phyloP scores from a whole-genome alignment of 345 rosid species.

The Stellera chamaejasme region DNA sequence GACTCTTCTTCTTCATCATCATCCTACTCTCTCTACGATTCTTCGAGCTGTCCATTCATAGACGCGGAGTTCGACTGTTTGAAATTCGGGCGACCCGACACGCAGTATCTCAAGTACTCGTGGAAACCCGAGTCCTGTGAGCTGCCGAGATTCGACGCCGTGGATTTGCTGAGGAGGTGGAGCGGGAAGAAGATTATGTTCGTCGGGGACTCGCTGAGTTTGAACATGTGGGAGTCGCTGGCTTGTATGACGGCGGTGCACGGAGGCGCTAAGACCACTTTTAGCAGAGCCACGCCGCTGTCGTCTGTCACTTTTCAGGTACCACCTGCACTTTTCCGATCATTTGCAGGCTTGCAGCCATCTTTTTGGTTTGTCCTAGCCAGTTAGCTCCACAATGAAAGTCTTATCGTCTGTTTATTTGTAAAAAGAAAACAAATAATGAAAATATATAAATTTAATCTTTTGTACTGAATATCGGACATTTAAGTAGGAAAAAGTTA shows the following conservation, averaged over 20 bases:
- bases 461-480: no score
- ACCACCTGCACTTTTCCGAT: slow-evolving; percentile 13
- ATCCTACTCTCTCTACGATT: slow-evolving; percentile 24
- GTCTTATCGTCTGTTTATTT: no score
- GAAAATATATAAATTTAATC: no score
- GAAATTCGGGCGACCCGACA: slow-evolving; percentile 41
- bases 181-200: slow-evolving; percentile 34
- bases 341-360: neutral
- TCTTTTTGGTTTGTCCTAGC: no score
- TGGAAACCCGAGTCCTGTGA: slow-evolving; percentile 42
- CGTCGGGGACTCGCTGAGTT: slow-evolving; percentile 39
- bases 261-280: no score
- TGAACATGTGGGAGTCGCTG: no score
- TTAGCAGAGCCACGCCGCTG: neutral
- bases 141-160: slow-evolving; percentile 18
- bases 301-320: slow-evolving; percentile 9
- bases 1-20: slow-evolving; percentile 5
- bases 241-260: no score
- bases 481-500: no score
- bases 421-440: no score
- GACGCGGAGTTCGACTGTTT: slow-evolving; percentile 30
- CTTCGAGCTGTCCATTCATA: slow-evolving; percentile 33
- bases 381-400: no score
- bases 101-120: slow-evolving; percentile 26
- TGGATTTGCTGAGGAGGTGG: no score